Percentiles rank a stretch among this genome's conserved stretches.
These are phyloP conservation scores for Kalmusia sp. DNA, from an alignment of 2,329 filamentous ascomycete genomes.

Conservation along the genomic window DNA sequence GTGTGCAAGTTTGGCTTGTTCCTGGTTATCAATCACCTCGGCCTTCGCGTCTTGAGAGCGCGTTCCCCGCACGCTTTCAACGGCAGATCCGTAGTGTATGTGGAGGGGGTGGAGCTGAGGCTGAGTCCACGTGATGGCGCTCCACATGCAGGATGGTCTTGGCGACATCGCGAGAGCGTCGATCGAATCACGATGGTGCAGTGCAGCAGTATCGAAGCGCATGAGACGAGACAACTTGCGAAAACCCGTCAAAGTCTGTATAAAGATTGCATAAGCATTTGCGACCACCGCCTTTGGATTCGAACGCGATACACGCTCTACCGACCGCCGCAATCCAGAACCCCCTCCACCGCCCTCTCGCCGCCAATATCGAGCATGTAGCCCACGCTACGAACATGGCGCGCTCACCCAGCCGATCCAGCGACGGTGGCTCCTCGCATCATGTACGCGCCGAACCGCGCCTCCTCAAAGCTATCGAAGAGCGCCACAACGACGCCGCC, in stretches of 20 bases:
- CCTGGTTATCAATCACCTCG: not conserved
- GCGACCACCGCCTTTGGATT: not conserved
- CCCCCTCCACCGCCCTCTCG: not conserved
- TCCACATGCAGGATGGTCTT: not conserved
- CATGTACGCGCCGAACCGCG: constrained; percentile 41
- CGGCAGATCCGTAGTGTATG: not conserved
- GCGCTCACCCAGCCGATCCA: constrained; percentile 44
- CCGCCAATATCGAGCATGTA: constrained; percentile 13
- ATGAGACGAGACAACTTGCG: too few relatives aligned
- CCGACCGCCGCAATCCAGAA: not conserved
- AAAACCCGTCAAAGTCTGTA: too few relatives aligned
- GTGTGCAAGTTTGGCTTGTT: not conserved
- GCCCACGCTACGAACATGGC: too few relatives aligned
- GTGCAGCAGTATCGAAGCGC: not conserved
- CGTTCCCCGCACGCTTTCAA: not conserved
- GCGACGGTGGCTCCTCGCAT: constrained; percentile 41
- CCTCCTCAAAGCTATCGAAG: constrained; percentile 45
- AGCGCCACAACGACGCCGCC: constrained; percentile 35
- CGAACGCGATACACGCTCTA: not conserved
- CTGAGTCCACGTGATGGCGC: constrained; percentile 7
- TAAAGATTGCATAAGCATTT: not conserved
- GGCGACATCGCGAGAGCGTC: not conserved
- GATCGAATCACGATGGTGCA: not conserved
- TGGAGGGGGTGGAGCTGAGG: constrained; percentile 1
- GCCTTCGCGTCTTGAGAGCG: not conserved